Conservation (phyloP, 2,329 filamentous ascomycete genomes). For the Aspergillus tanneri region DNA sequence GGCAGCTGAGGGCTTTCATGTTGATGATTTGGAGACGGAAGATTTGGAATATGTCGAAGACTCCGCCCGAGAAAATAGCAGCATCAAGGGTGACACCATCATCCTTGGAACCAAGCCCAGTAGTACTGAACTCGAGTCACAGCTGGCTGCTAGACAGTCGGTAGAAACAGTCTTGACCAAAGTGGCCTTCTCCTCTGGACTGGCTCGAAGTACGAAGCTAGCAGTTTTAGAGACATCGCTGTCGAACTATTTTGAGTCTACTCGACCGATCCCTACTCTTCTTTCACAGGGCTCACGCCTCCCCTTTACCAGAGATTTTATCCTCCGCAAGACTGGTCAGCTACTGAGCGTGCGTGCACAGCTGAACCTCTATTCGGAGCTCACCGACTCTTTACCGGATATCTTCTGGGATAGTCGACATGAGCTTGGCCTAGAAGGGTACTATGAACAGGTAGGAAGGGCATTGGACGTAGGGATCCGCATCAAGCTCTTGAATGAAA, state of each 20-base stretch:
- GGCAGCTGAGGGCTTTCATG: conserved; percentile 73
- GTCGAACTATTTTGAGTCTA: conserved; percentile 81
- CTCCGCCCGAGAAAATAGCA: conserved; percentile 67
- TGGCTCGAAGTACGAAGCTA: conserved; percentile 89
- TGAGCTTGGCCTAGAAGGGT: conserved; percentile 85
- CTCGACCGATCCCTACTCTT: conserved; percentile 74
- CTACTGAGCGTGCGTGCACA: conserved; percentile 85
- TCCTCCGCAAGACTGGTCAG: conserved; percentile 90
- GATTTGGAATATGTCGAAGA: conserved; percentile 86
- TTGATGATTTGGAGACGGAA: conserved; percentile 74
- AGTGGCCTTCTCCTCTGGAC: conserved; percentile 91
- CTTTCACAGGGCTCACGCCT: conserved; percentile 66
- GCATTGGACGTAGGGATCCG: conserved; percentile 88
- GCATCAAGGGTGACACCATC: conserved; percentile 83
- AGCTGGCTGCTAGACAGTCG: conserved; percentile 31
- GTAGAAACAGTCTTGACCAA: conserved; percentile 76
- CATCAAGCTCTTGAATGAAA: conserved; percentile 89
- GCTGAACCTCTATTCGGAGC: conserved; percentile 92
- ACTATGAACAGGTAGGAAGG: conserved; percentile 90
- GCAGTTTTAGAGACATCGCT: conserved; percentile 85
- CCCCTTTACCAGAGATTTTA: conserved; percentile 70
- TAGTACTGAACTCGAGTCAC: conserved; percentile 21
- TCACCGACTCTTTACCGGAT: conserved; percentile 92
- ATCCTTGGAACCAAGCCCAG: conserved; percentile 72
- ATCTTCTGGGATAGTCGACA: conserved; percentile 93